These are phyloP conservation scores for Phytophthora multivora DNA, from an alignment of 352 stramenopile species.

Conservation along the genomic window DNA sequence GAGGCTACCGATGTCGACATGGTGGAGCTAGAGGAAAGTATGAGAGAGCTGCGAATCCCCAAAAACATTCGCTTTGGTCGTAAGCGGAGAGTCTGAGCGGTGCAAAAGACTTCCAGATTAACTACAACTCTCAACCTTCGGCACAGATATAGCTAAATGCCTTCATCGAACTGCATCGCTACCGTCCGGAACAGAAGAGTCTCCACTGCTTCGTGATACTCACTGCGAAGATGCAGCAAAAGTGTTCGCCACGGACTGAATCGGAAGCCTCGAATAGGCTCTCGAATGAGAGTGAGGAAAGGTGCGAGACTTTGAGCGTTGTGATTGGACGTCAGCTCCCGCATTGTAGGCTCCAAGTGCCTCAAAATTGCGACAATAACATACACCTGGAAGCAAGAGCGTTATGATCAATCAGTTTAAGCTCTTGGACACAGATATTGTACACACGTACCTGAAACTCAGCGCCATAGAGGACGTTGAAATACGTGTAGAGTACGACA, in stretches of 20 bases:
- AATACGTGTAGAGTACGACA: constrained; percentile 53
- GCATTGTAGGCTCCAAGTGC: constrained; percentile 54
- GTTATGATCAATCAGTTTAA: neutral
- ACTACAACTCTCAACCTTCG: too few species aligned
- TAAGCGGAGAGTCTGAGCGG: constrained; percentile 23
- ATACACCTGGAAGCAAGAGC: constrained; percentile 49
- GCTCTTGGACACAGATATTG: too few species aligned
- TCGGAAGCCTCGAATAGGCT: constrained; percentile 52
- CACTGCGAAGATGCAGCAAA: constrained; percentile 52
- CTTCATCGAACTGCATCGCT: neutral
- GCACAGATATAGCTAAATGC: neutral
- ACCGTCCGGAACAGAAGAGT: constrained; percentile 25
- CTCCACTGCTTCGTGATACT: constrained; percentile 51
- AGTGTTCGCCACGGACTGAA: constrained; percentile 46
- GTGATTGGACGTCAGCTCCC: constrained; percentile 31
- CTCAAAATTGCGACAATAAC: constrained; percentile 48
- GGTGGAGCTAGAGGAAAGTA: constrained; percentile 27
- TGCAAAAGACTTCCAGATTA: neutral
- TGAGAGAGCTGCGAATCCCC: constrained; percentile 37
- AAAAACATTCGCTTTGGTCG: constrained; percentile 43
- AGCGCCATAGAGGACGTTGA: constrained; percentile 57
- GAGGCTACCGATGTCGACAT: constrained; percentile 27
- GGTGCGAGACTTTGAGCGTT: constrained; percentile 29
- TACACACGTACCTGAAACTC: constrained; percentile 58
- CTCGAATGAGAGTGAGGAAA: constrained; percentile 41